Evolutionary conservation across 495 filamentous ascomycete genomes (phyloP).

Genomic region (Neurospora discreta): DNA sequence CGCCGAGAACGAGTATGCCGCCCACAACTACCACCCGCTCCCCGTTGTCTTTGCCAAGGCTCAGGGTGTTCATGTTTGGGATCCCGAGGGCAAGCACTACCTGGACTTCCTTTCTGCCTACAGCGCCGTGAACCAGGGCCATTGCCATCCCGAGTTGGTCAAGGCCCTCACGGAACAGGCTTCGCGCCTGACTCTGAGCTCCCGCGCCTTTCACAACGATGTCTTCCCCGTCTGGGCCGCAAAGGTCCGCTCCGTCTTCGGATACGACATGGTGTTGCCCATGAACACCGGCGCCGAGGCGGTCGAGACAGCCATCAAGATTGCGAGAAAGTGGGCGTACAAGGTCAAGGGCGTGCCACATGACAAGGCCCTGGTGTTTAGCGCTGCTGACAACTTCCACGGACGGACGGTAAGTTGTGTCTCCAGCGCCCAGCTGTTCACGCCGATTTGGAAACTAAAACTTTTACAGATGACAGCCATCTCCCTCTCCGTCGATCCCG

Average conservation of each 20-base stretch:
- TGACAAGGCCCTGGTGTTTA: slow-evolving; percentile 75
- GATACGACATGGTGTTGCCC: slow-evolving; percentile 96
- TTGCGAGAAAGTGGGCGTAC: slow-evolving; percentile 98
- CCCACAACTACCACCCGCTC: slow-evolving; percentile 98
- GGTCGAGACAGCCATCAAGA: slow-evolving; percentile 96
- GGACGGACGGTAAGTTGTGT: slow-evolving; percentile 66
- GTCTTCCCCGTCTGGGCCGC: slow-evolving; percentile 95
- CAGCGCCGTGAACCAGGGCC: slow-evolving; percentile 95
- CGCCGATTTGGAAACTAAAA: neutral
- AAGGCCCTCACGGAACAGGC: slow-evolving; percentile 86
- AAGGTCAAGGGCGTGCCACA: slow-evolving; percentile 86
- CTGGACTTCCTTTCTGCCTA: slow-evolving; percentile 98
- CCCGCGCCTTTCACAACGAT: slow-evolving; percentile 96
- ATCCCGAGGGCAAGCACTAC: slow-evolving; percentile 93
- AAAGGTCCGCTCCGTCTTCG: slow-evolving; percentile 75
- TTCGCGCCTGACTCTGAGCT: slow-evolving; percentile 80
- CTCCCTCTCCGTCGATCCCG: slow-evolving; percentile 86
- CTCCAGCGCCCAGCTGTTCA: neutral
- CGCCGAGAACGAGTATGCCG: slow-evolving; percentile 73
- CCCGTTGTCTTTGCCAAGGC: slow-evolving; percentile 83
- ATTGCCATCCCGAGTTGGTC: slow-evolving; percentile 94
- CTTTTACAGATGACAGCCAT: slow-evolving; percentile 73
- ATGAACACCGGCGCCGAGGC: slow-evolving; percentile 99
- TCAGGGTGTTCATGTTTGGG: slow-evolving; percentile 82
- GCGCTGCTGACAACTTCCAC: slow-evolving; percentile 88